These are phyloP conservation scores for Coniochaeta prunicola DNA, from an alignment of 2,329 filamentous ascomycete genomes.

Conservation along the genomic window DNA sequence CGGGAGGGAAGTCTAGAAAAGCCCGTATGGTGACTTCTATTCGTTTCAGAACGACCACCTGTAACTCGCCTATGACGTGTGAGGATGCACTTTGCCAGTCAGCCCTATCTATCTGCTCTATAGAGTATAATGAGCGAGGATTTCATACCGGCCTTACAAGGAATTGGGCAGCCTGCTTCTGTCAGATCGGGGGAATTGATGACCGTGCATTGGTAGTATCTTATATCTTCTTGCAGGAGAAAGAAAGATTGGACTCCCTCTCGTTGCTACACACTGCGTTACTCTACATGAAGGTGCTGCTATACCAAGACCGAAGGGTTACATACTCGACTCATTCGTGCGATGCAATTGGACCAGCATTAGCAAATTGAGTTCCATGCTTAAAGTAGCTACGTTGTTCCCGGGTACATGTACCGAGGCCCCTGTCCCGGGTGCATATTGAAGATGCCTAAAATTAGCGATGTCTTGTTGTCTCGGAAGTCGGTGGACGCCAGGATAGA, in stretches of 20 bases:
- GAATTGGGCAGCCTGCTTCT: not conserved
- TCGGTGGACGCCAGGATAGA: not conserved
- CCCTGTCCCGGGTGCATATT: not conserved
- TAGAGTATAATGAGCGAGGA: not conserved
- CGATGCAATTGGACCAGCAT: not conserved
- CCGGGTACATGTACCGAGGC: not conserved
- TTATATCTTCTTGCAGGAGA: not conserved
- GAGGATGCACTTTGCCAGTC: not conserved
- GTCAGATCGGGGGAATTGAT: not conserved
- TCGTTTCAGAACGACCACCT: too few species aligned
- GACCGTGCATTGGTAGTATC: not conserved
- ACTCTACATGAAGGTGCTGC: not conserved
- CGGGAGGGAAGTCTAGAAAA: too few species aligned
- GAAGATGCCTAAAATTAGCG: not conserved
- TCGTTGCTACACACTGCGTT: not conserved
- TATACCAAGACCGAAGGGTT: not conserved
- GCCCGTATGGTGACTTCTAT: too few species aligned
- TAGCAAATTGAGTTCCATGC: not conserved
- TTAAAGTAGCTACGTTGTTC: not conserved
- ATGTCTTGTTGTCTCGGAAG: not conserved
- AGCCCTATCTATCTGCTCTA: not conserved
- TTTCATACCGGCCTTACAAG: not conserved
- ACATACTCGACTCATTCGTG: not conserved
- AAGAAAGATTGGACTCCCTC: not conserved
- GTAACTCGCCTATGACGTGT: too few species aligned